Evolutionary conservation across 257 asterid genomes (phyloP), one percentile per base, ranked within the genome.

Genomic region (Plectranthus barbatus): DNA sequence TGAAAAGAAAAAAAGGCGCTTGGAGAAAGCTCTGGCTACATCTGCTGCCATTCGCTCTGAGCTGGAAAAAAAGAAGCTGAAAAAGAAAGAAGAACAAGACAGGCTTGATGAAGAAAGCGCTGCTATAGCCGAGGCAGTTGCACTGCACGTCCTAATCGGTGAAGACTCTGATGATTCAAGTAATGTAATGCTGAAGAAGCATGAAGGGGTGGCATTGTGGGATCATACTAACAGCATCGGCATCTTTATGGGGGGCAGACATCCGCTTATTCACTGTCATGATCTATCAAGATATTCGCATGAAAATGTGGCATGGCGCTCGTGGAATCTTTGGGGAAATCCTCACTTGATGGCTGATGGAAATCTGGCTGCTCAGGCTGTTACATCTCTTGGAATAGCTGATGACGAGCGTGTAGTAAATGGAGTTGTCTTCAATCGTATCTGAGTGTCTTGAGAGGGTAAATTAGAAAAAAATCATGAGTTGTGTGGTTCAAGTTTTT

Each of bases 91-190:
- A 84, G 97, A 89, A 62, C 96, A 89, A 64, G 82, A 86, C 59
- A 79, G 96, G 77, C 89, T 89, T 4, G 95, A 89, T 70, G 89
- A 83, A 72, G 95, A 82, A 72, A 90, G 95, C 21, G 95, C 97
- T 44, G 87, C 95, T 9, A 81, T 89, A 71, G 95, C 97, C 11
- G 94, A 89, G 67, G 90, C 95, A 19, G 95, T 86, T 58, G 97
- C 97, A 10, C 76, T 89, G 70, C 93, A 84, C 42, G 95, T 89
- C 74, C 78, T 89, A 61, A 84, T 84, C 6, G 95, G 82, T 50
- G 96, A 88, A 77, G 96, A 88, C 77, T 77, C 85, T 31, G 92
- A 86, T 58, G 81, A 86, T 29, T 72, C 85, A 40, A 64, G 68
- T 71, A 69, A 71, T 52, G 66, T 69, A 17, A 67, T 74, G 56